Conservation (phyloP, 768 basidiomycete genomes). For the Flagelloscypha sp. region DNA sequence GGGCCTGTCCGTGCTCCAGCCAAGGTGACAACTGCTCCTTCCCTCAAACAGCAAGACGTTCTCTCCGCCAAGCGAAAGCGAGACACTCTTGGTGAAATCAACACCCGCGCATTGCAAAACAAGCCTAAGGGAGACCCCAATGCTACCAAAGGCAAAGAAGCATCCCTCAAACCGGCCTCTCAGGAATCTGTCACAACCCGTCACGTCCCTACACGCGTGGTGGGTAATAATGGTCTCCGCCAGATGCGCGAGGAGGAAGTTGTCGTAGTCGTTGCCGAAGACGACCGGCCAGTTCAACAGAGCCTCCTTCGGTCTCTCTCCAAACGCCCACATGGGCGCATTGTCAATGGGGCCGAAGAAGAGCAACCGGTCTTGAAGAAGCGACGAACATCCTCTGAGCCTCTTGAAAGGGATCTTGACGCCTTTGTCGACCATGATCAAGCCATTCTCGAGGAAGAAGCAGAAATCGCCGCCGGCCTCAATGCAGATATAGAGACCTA, state of each 20-base stretch:
- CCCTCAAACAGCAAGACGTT: slow-evolving; percentile 38
- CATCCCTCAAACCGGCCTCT: slow-evolving; percentile 23
- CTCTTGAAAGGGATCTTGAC: slow-evolving; percentile 20
- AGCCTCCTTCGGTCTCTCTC: too few relatives aligned
- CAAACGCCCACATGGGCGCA: too few relatives aligned
- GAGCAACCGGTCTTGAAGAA: slow-evolving; percentile 47
- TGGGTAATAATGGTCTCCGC: too few relatives aligned
- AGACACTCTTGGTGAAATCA: slow-evolving; percentile 65
- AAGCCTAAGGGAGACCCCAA: slow-evolving; percentile 18
- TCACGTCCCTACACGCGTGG: slow-evolving; percentile 27
- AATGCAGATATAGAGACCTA: slow-evolving; percentile 27
- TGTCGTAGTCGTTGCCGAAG: slow-evolving; percentile 4
- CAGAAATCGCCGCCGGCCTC: slow-evolving; percentile 24
- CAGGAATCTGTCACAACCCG: too few relatives aligned
- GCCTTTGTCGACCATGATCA: slow-evolving; percentile 25
- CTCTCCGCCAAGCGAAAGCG: slow-evolving; percentile 61
- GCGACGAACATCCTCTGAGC: slow-evolving; percentile 53
- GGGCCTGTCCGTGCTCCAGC: slow-evolving; percentile 28
- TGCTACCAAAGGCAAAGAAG: slow-evolving; percentile 40
- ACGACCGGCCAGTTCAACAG: slow-evolving; percentile 12
- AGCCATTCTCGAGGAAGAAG: slow-evolving; percentile 23
- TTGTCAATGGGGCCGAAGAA: too few relatives aligned
- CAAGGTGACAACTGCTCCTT: slow-evolving; percentile 29
- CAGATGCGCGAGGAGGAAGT: too few relatives aligned
- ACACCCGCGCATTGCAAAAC: slow-evolving; percentile 21